Conservation (phyloP, 345 rosid species). For the Euclidium syriacum region DNA sequence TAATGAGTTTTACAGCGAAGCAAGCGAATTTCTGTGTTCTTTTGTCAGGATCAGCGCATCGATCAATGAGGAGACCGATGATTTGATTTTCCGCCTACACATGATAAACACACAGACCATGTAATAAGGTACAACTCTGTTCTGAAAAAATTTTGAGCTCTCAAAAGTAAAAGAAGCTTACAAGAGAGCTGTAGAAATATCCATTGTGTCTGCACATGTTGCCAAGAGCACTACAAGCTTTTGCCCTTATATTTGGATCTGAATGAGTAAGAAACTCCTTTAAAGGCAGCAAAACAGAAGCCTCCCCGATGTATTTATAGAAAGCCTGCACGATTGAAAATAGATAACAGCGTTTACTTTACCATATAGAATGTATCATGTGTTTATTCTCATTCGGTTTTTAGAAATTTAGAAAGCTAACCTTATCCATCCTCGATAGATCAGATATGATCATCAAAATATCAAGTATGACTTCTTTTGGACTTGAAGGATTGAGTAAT, state of each 20-base stretch:
- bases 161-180: constrained; percentile 37
- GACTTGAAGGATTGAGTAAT: constrained; percentile 63
- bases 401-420: constrained; percentile 26
- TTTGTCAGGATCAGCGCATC: constrained; percentile 92
- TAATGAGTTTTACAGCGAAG: constrained; percentile 69
- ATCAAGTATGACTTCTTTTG: constrained; percentile 78
- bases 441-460: constrained; percentile 88
- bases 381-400: constrained; percentile 1
- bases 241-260: constrained; percentile 85
- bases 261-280: constrained; percentile 64
- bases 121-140: constrained; percentile 22
- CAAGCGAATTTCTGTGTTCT: constrained; percentile 93
- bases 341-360: constrained; percentile 8
- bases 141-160: neutral
- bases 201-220: constrained; percentile 94
- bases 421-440: constrained; percentile 94
- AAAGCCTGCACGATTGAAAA: constrained; percentile 53
- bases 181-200: constrained; percentile 71
- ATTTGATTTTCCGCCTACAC: constrained; percentile 66
- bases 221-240: constrained; percentile 93
- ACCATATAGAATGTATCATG: neutral
- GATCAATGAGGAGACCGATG: constrained; percentile 71
- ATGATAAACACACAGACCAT: neutral
- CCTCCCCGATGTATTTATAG: constrained; percentile 76
- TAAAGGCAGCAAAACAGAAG: constrained; percentile 60